phyloP scores from a whole-genome alignment of 441 rosid genomes.

The Kokia cookei region DNA sequence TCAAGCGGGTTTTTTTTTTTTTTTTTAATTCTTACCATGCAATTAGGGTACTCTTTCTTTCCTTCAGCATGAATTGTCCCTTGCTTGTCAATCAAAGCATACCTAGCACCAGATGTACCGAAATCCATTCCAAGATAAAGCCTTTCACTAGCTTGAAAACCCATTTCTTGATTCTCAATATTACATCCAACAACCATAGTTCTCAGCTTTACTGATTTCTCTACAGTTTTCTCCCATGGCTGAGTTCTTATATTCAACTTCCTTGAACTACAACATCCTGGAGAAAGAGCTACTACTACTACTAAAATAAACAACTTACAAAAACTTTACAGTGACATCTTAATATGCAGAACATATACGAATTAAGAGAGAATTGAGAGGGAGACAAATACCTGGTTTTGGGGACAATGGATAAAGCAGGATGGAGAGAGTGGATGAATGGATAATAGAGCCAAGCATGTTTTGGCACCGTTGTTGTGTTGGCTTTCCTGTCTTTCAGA shows the following conservation, averaged over 20 bases:
- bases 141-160: slow-evolving; percentile 24
- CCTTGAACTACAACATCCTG: slow-evolving; percentile 32
- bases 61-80: slow-evolving; percentile 59
- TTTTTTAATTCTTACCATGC: slow-evolving; percentile 33
- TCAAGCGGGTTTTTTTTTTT: no score
- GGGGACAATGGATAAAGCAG: background rate
- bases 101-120: slow-evolving; percentile 93
- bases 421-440: background rate
- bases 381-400: slow-evolving; percentile 8
- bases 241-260: slow-evolving; percentile 10
- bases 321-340: background rate
- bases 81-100: slow-evolving; percentile 59
- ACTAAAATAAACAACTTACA: background rate
- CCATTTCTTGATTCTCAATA: slow-evolving; percentile 9
- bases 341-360: background rate
- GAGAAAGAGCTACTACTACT: background rate
- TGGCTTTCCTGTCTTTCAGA: background rate
- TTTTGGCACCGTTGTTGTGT: background rate
- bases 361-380: background rate
- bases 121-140: slow-evolving; percentile 91
- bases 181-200: slow-evolving; percentile 24
- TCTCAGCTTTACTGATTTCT: slow-evolving; percentile 12
- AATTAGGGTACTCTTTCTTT: slow-evolving; percentile 59
- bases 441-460: slow-evolving; percentile 12
- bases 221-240: background rate